Percentiles rank a stretch among this genome's conserved stretches.
Evolutionary conservation across 78 protist species (phyloP).

Genomic region (Pigoraptor vietnamica): DNA sequence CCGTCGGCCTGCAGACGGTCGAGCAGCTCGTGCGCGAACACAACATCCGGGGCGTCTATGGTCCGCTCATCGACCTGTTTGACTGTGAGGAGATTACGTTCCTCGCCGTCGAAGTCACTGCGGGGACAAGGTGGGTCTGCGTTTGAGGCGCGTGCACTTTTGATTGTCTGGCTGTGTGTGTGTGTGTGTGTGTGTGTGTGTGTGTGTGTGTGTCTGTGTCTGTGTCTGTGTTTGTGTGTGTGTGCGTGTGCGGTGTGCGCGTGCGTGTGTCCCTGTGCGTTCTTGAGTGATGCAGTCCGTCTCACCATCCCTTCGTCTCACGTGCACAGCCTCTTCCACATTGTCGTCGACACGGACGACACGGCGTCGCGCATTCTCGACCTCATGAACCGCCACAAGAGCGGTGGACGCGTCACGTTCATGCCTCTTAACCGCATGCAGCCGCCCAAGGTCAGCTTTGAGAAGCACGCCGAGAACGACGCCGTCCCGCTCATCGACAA

Average conservation of each 20-base stretch:
- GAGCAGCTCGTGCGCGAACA: constrained; percentile 18
- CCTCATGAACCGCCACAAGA: constrained; percentile 25
- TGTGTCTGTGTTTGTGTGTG: constrained; percentile 1
- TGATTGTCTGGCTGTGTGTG: too few relatives aligned
- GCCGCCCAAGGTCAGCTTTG: background rate
- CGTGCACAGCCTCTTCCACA: constrained; percentile 78
- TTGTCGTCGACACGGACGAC: constrained; percentile 88
- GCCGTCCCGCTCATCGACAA: constrained; percentile 27
- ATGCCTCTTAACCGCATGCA: constrained; percentile 79
- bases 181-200: too few relatives aligned
- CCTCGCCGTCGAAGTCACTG: constrained; percentile 83
- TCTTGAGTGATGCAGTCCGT: too few relatives aligned
- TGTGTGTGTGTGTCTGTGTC: too few relatives aligned
- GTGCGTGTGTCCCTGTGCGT: too few relatives aligned
- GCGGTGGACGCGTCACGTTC: constrained; percentile 85
- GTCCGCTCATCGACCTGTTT: constrained; percentile 88
- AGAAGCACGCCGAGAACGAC: background rate
- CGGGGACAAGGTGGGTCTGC: constrained; percentile 46
- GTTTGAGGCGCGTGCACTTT: background rate
- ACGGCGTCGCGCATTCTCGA: constrained; percentile 42
- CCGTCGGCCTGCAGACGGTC: constrained; percentile 10
- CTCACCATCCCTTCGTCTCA: too few relatives aligned
- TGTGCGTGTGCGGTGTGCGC: too few relatives aligned
- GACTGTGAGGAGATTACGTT: constrained; percentile 28
- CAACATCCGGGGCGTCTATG: constrained; percentile 68